Evolutionary conservation across 768 basidiomycete species (phyloP), one percentile per base, ranked within the genome.

Genomic region (Boletus pseudo-olivaceus): DNA sequence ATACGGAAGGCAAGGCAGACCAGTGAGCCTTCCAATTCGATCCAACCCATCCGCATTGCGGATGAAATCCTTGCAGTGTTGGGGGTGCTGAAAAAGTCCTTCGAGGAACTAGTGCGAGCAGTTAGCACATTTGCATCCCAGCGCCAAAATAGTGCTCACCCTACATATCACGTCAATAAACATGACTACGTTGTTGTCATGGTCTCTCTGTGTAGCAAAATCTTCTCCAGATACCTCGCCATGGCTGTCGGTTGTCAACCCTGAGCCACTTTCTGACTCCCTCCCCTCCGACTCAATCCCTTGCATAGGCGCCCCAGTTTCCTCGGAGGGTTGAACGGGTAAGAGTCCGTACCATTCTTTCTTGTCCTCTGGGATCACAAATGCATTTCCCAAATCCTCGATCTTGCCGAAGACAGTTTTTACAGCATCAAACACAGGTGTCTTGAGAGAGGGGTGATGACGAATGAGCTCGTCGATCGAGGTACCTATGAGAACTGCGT

Each of bases 381-480:
- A 92, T 2, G 75, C 67, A 45, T 78, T 79, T 10, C 91, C 94
- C 3, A 90, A 70, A 43, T 84, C 82, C 67, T 93, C 87, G 33
- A 97, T 84, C 68, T 80, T 82, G 55, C 77, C 73, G 59, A 98
- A 73, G 7, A 88, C 84, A 1, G 80, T 74, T 54, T 84, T 85
- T 56, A 95, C 72, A 1, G 90, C 82, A 14, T 88, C 83, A 58
- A 96, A 90, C 15, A 98, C 85, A 23, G 86, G 71, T 2, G 79
- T 69, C 68, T 93, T 96, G 44, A 99, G 76, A 1, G 81, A 78
- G 4, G 97, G 97, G 69, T 99, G 97, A 65, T 99, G 97, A 6
- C 97, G 84, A 55, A 96, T 87, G 54, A 99, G 85, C 66, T 99
- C 97, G 62, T 99, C 97, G 23, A 98, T 82, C 23, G 90, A 83